Evolutionary conservation across 129 eudicot genomes (phyloP), one percentile per base, ranked within the genome.

Genomic region (Silybum marianum): DNA sequence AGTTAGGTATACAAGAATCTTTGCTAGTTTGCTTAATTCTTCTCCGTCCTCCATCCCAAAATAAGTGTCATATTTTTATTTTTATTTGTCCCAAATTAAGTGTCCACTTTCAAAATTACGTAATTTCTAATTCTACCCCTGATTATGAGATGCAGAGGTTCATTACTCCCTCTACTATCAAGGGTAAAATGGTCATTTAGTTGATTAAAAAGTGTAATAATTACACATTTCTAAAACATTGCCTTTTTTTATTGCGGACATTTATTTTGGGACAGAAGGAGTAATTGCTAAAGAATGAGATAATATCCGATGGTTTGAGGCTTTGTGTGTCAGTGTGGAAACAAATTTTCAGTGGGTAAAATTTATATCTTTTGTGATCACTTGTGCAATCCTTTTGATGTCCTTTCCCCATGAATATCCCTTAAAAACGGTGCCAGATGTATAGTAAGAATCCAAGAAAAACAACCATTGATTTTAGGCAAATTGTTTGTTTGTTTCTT

Each of bases 401-500:
- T 18, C 63, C 22, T 51, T 51, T 48, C 21, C 19, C 62, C 21
- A 14, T 48, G 16, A 48, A 28, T 28, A 5, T 48, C 62, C 62
- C 62, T 4, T 26, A 11, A 28, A 39, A 69, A 30, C 19, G 26
- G 32, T 6, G 69, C 24, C 39, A 54, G 9, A 21, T 9, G 2
- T 42, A 18, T 78, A 19, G 18, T 69, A 68, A 78, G 48, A 69
- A n/a, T 42, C 67, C 74, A 44, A 68, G 16, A 24, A 26, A 26
- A 26, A 18, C 14, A 40, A 77, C 67, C 67, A 12, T 21, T 22
- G 23, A n/a, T 58, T 22, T 58, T 58, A n/a, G 23, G 69, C 26
- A 62, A 62, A 38, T 24, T 69, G 9, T 16, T 2, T 78, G 44
- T 72, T 19, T 7, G 65, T 62, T 62, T 58, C 84, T 72, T 80